Evolutionary conservation across 495 filamentous ascomycete genomes (phyloP).

Genomic region (Penicillium chermesinum): DNA sequence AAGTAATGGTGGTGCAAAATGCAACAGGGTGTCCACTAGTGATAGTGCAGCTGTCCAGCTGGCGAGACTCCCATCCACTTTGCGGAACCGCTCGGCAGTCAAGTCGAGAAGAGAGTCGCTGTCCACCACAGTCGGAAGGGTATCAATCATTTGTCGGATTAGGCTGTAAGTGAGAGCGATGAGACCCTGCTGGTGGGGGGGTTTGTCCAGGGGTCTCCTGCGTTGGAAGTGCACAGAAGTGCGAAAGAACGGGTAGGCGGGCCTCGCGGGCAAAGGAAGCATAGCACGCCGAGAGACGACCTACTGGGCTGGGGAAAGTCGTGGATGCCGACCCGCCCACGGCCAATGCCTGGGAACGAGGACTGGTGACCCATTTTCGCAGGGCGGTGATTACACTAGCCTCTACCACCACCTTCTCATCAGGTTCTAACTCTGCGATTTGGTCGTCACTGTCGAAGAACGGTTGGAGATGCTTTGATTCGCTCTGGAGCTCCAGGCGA

Average conservation of each 20-base stretch:
- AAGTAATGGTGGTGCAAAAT: constrained; percentile 39
- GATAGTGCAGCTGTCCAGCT: constrained; percentile 41
- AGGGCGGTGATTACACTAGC: constrained; percentile 30
- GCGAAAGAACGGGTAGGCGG: constrained; percentile 38
- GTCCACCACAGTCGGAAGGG: constrained; percentile 37
- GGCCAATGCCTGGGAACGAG: constrained; percentile 36
- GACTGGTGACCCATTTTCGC: constrained; percentile 35
- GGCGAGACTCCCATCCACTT: constrained; percentile 34
- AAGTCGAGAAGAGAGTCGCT: constrained; percentile 35
- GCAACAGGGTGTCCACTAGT: constrained; percentile 35
- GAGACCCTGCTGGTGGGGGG: constrained; percentile 30
- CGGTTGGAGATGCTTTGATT: constrained; percentile 38
- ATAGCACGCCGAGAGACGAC: constrained; percentile 37
- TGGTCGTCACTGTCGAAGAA: constrained; percentile 41
- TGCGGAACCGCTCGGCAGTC: constrained; percentile 35
- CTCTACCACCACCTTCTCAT: constrained; percentile 30
- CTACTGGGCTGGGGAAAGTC: constrained; percentile 26
- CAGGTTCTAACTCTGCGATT: constrained; percentile 28
- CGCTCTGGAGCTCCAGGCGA: constrained; percentile 37
- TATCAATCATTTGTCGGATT: constrained; percentile 46
- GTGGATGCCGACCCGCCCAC: constrained; percentile 32
- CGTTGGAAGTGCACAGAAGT: constrained; percentile 36
- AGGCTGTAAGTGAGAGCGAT: constrained; percentile 43
- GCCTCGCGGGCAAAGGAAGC: constrained; percentile 30
- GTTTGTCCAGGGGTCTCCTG: constrained; percentile 23